Base-by-base conservation (phyloP, 2,329 filamentous ascomycete species). In the Aureobasidium vineae region DNA sequence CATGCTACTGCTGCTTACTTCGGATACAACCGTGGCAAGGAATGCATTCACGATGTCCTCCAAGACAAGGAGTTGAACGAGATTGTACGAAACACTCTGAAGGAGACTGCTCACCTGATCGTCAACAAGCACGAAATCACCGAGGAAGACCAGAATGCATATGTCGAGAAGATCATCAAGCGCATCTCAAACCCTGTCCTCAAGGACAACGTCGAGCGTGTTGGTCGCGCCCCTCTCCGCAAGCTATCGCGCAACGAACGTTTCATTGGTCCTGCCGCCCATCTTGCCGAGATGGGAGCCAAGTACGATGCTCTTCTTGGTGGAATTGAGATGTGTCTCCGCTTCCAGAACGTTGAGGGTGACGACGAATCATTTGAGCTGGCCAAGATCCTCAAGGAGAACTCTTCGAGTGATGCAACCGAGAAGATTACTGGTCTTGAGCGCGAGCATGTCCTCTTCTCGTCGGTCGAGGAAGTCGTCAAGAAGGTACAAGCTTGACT, bases 1-100 rank as follows among this genome's bases (percentile, higher is more conserved):
- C 95, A 99, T 77, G 95, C 95, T 68, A 96, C 94, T 8, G 93
- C 93, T 23, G 94, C 95, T 68, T 98, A 98, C 85, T 93, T 95
- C 79, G 94, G 93, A 65, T 90, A 96, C 85, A 85, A 92, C 81
- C 86, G 88, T 71, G 88, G 90, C 75, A 94, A 96, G 84, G 84
- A 86, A 75, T 96, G 90, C 68, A 92, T 99, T 71, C 91, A 95
- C 76, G 94, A 98, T 73, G 90, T 93, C 10, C 85, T 98, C 70
- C 86, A 87, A 69, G 92, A 98, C 76, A 83, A 87, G 75, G 84
- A 88, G 73, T 96, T 99, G 75, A 86, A 90, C 78, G 82, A 86
- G 57, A 87, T 92, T 72, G 94, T 99, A 60, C 87, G 88, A 71
- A 87, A 87, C 68, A 91, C 90, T 26, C 85, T 99, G 54, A 84